phyloP scores from a whole-genome alignment of 768 basidiomycete species.

The Trametes gibbosa region DNA sequence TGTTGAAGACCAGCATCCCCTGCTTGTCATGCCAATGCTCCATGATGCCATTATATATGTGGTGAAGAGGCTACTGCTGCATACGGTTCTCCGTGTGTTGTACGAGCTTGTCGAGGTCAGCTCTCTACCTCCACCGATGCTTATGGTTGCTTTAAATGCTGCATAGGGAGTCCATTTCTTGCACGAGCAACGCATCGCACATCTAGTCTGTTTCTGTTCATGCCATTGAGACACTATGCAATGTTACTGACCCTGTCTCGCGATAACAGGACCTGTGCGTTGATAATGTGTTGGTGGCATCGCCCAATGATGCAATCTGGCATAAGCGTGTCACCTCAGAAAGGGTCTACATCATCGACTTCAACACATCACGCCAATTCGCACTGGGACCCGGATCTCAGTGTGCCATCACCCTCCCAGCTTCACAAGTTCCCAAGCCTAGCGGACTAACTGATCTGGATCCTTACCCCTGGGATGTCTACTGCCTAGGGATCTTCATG shows the following conservation, averaged over 20 bases:
- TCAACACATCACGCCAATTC: neutral
- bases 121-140: too few relatives aligned
- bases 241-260: neutral
- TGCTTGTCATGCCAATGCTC: neutral
- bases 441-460: neutral
- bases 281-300: neutral
- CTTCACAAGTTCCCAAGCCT: neutral
- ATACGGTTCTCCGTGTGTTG: neutral
- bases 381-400: neutral
- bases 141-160: too few relatives aligned
- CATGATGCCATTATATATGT: neutral
- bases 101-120: neutral
- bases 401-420: neutral
- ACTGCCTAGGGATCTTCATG: too few relatives aligned
- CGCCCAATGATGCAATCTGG: neutral
- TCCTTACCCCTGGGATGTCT: conserved; percentile 4
- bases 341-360: conserved; percentile 5
- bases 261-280: neutral
- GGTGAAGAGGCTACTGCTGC: neutral
- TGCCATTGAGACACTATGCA: too few relatives aligned
- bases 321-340: neutral
- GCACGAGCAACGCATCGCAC: too few relatives aligned
- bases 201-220: too few relatives aligned
- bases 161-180: too few relatives aligned
- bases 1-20: neutral